Conservation (phyloP, 495 filamentous ascomycete genomes). For the Podospora fimiseda region DNA sequence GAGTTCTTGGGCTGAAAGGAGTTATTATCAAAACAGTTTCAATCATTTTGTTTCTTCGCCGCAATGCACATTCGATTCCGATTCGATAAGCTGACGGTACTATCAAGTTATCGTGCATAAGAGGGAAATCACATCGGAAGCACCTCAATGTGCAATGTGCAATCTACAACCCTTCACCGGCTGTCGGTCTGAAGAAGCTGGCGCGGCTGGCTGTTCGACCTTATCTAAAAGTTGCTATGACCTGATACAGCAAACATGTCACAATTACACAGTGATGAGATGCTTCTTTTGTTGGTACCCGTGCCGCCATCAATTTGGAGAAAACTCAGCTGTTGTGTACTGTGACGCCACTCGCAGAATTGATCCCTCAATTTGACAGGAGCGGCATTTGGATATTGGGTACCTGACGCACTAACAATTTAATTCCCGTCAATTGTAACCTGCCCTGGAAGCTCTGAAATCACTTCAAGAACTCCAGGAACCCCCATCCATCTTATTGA, state of each 20-base stretch:
- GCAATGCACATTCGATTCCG: neutral
- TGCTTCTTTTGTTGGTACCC: neutral
- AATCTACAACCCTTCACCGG: too few relatives aligned
- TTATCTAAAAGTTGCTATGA: neutral
- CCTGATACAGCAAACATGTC: neutral
- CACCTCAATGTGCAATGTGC: too few relatives aligned
- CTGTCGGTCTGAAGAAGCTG: too few relatives aligned
- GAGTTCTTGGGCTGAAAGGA: constrained; percentile 7
- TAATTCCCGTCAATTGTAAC: constrained; percentile 2
- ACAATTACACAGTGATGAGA: neutral
- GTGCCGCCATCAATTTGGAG: neutral
- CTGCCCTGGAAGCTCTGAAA: constrained; percentile 15
- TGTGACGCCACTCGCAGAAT: constrained; percentile 16
- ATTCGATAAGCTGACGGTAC: too few relatives aligned
- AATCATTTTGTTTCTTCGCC: neutral
- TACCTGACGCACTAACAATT: constrained; percentile 29
- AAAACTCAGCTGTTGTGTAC: neutral
- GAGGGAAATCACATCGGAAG: too few relatives aligned
- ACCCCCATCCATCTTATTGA: neutral
- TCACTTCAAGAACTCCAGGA: constrained; percentile 15
- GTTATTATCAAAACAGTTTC: neutral
- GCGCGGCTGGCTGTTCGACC: too few relatives aligned
- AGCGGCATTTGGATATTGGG: constrained; percentile 2
- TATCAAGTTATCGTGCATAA: too few relatives aligned
- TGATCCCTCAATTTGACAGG: constrained; percentile 17